Evolutionary conservation across 441 rosid genomes (phyloP), one percentile per base, ranked within the genome.

Genomic region (Erysimum cheiri): DNA sequence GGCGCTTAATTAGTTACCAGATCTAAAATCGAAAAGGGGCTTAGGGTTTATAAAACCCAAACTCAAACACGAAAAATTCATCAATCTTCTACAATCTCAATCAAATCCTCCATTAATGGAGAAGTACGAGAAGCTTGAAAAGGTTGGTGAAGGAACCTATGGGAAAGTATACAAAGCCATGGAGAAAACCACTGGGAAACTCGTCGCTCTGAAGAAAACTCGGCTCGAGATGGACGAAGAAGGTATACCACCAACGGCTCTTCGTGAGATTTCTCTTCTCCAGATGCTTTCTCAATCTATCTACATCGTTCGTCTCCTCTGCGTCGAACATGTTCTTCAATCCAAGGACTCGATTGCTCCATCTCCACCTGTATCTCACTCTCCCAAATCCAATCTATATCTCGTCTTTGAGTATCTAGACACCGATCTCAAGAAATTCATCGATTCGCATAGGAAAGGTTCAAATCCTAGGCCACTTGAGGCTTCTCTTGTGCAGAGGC

Each of bases 161-260:
- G 99, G 99, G 0, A 94, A 94, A 69, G 99, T 92, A 1, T 94
- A 92, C 90, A 94, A 94, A 71, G 99, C 99, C 14, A 82, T 80
- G 59, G 98, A 94, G 81, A 92, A 84, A 74, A 35, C 70, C 17
- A 92, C 85, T 8, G 98, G 99, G 1, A 87, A 88, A 28, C 50
- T 92, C 47, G 99, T 92, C 17, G 98, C 99, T 4, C 81, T 94
- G 19, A 94, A 94, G 78, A 94, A 94, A 53, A 88, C 99, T 1
- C 73, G 99, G 0, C 90, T 94, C 1, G 97, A 94, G 67, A 92
- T 90, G 98, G 99, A 92, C 80, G 97, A 94, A 76, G 98, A 94
- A 76, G 99, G 99, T 52, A 81, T 94, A 0, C 99, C 98, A 44
- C 98, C 98, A 2, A 90, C 99, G 9, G 97, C 98, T 11, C 96